phyloP scores from a whole-genome alignment of 306 rosid species.

The Dryas alaskensis region DNA sequence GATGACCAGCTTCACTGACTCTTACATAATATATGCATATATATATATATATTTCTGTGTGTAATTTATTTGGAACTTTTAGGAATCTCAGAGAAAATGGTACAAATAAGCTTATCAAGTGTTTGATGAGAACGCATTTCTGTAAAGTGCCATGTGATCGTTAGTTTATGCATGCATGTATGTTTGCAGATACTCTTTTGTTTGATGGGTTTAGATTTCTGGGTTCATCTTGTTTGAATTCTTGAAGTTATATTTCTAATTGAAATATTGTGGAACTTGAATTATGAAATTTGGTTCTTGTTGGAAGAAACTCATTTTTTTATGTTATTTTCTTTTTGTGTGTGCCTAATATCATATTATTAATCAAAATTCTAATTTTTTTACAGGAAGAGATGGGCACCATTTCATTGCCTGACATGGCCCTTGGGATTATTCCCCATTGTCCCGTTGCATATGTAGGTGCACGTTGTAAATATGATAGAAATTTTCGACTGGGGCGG shows the following conservation, averaged over 20 bases:
- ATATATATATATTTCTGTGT: not conserved
- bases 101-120: not conserved
- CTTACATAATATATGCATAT: too few relatives aligned
- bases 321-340: not conserved
- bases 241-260: not conserved
- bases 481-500: conserved; percentile 2
- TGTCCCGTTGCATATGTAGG: conserved; percentile 29
- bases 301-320: not conserved
- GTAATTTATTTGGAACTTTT: not conserved
- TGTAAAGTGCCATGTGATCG: not conserved
- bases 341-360: not conserved
- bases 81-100: not conserved
- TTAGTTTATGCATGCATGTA: not conserved
- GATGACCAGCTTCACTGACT: too few relatives aligned
- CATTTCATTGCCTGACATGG: conserved; percentile 41
- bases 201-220: not conserved
- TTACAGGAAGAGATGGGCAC: conserved; percentile 54
- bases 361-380: not conserved
- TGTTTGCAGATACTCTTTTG: not conserved
- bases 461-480: conserved; percentile 15
- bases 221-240: not conserved
- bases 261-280: not conserved
- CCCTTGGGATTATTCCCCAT: conserved; percentile 41
- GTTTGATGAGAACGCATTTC: not conserved
- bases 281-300: not conserved